Evolutionary conservation across 2,329 filamentous ascomycete genomes (phyloP), one percentile per base, ranked within the genome.

Genomic region (Myrmaecium sp.): DNA sequence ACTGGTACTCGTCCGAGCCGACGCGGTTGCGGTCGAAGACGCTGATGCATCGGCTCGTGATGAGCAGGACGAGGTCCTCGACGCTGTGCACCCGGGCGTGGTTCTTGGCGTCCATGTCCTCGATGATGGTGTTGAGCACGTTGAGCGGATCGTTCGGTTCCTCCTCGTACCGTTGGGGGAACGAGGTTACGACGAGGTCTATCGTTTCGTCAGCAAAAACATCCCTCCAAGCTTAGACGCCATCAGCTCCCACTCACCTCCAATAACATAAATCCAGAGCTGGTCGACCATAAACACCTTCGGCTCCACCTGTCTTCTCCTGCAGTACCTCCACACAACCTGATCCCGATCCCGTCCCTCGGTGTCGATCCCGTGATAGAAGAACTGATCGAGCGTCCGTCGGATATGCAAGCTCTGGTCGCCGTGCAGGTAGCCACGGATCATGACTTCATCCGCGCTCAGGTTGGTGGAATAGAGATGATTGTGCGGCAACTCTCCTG

Each of bases 221-320:
- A n/a, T n/a, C n/a, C n/a, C n/a, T n/a, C n/a, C n/a, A n/a, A n/a
- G n/a, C n/a, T n/a, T n/a, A n/a, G n/a, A n/a, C n/a, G n/a, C n/a
- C n/a, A n/a, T n/a, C n/a, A n/a, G n/a, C n/a, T n/a, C n/a, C n/a
- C n/a, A n/a, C n/a, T n/a, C 10, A 2, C 27, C 16, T 17, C 64
- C 51, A 1, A 75, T 40, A 3, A 72, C 56, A 65, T 68, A 74
- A 41, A 75, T 61, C 71, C 71, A 76, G 2, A 77, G 50, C 36
- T 76, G 71, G 40, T 76, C 71, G 0, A 76, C 70, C 69, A 74
- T 74, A 42, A 72, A 72, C 3, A 74, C 62, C 33, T 72, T 72
- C 1, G 58, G 57, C 29, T 69, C 64, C 2, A 47, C 7, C 6
- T 23, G 15, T 2, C n/a, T n/a, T n/a, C n/a, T n/a, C n/a, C n/a